Conservation (phyloP, 345 rosid genomes). For the Alliaria petiolata region DNA sequence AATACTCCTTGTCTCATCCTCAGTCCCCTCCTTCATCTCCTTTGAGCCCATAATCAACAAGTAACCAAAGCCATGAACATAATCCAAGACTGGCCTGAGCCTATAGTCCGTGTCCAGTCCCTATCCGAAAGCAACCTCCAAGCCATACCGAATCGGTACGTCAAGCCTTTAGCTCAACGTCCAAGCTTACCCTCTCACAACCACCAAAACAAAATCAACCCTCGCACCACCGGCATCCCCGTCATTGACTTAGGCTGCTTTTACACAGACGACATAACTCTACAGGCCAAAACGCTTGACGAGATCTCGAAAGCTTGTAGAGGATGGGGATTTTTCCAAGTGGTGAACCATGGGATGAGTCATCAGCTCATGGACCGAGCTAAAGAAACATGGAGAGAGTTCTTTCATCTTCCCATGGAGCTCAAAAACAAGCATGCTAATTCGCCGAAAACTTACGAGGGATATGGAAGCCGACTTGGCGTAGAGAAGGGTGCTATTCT, state of each 20-base stretch:
- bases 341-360: slow-evolving; percentile 70
- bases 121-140: slow-evolving; percentile 52
- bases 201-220: slow-evolving; percentile 5
- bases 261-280: slow-evolving; percentile 14
- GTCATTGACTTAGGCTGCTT: slow-evolving; percentile 58
- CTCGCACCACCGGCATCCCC: slow-evolving; percentile 45
- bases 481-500: slow-evolving; percentile 78
- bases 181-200: slow-evolving; percentile 39
- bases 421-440: slow-evolving; percentile 64
- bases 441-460: slow-evolving; percentile 78
- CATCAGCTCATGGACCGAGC: slow-evolving; percentile 59
- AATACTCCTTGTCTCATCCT: slow-evolving; percentile 1
- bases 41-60: background rate
- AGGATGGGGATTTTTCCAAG: slow-evolving; percentile 88
- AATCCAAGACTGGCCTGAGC: slow-evolving; percentile 86
- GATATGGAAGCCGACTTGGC: slow-evolving; percentile 92
- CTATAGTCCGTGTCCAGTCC: slow-evolving; percentile 86
- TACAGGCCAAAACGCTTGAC: slow-evolving; percentile 14
- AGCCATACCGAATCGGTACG: slow-evolving; percentile 62
- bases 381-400: slow-evolving; percentile 61
- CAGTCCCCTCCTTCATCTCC: slow-evolving; percentile 1
- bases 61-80: slow-evolving; percentile 36
- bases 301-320: slow-evolving; percentile 55
- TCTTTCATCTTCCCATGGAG: slow-evolving; percentile 77
- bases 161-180: slow-evolving; percentile 64